These are phyloP conservation scores for Metschnikowia bowlesiae DNA, from an alignment of 805 yeast species.

Conservation along the genomic window DNA sequence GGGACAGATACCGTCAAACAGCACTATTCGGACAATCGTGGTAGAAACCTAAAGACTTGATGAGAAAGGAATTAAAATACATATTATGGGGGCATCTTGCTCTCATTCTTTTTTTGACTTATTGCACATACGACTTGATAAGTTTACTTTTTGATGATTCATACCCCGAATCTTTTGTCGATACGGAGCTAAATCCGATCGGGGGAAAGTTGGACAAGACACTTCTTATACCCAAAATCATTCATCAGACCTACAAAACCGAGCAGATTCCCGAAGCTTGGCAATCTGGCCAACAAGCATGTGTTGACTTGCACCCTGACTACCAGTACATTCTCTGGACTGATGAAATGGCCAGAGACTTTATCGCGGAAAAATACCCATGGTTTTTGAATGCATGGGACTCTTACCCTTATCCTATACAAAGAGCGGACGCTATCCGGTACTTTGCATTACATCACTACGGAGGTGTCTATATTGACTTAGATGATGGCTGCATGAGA, in stretches of 20 bases:
- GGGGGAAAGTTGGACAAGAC: slow-evolving; percentile 42
- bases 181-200: slow-evolving; percentile 57
- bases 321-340: slow-evolving; percentile 90
- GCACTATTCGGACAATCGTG: not conserved
- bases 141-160: slow-evolving; percentile 73
- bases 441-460: slow-evolving; percentile 78
- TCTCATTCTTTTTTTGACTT: slow-evolving; percentile 52
- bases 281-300: slow-evolving; percentile 71
- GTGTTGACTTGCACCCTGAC: slow-evolving; percentile 79
- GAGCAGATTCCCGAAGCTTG: slow-evolving; percentile 74
- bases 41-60: slow-evolving; percentile 14
- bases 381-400: slow-evolving; percentile 86
- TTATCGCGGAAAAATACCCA: slow-evolving; percentile 72
- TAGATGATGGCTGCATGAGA: slow-evolving; percentile 84
- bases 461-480: slow-evolving; percentile 88
- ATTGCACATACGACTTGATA: slow-evolving; percentile 65
- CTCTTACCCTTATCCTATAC: slow-evolving; percentile 71
- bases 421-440: slow-evolving; percentile 87
- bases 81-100: slow-evolving; percentile 56
- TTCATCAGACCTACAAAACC: slow-evolving; percentile 90
- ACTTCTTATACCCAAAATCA: slow-evolving; percentile 76
- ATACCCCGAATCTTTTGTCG: slow-evolving; percentile 56
- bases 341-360: slow-evolving; percentile 73
- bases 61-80: slow-evolving; percentile 65
- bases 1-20: not conserved